Evolutionary conservation across 495 filamentous ascomycete species (phyloP).

Genomic region (Tetracladium setigerum): DNA sequence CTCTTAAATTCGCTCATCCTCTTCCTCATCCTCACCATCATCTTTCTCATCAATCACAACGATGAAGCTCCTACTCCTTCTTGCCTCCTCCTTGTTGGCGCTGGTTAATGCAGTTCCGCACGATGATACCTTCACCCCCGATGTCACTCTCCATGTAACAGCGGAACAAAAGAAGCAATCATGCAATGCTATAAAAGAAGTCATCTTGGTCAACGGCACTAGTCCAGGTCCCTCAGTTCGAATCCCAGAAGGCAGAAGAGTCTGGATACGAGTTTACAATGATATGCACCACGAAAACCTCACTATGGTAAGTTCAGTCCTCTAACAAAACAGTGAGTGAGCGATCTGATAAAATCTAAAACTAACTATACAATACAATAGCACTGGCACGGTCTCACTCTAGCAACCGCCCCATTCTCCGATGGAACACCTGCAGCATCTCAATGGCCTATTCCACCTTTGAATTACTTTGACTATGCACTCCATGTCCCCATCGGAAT

Average conservation of each 20-base stretch:
- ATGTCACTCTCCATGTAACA: conserved; percentile 38
- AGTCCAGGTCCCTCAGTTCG: conserved; percentile 41
- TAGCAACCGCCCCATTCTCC: conserved; percentile 45
- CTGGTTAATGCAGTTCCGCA: too few species aligned
- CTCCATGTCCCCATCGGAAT: conserved; percentile 37
- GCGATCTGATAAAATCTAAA: conserved; percentile 13
- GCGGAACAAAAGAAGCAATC: conserved; percentile 28
- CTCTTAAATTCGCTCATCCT: too few species aligned
- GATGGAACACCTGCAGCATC: conserved; percentile 45
- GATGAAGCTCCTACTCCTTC: too few species aligned
- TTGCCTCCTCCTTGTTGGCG: too few species aligned
- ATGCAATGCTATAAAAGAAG: conserved; percentile 33
- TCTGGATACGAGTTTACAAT: conserved; percentile 52
- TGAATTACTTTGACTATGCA: conserved; percentile 57
- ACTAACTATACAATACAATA: too few species aligned
- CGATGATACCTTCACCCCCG: conserved; percentile 33
- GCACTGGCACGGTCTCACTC: conserved; percentile 56
- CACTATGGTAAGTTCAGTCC: conserved; percentile 45
- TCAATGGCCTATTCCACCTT: conserved; percentile 53
- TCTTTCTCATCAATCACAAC: too few species aligned
- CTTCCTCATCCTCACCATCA: too few species aligned
- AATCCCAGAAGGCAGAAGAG: conserved; percentile 37
- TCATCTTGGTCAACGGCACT: conserved; percentile 42
- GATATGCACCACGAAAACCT: conserved; percentile 42
- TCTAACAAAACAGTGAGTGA: background rate